Evolutionary conservation across 371 early-diverging fungal genomes (phyloP).

Genomic region (Mortierella sp.): DNA sequence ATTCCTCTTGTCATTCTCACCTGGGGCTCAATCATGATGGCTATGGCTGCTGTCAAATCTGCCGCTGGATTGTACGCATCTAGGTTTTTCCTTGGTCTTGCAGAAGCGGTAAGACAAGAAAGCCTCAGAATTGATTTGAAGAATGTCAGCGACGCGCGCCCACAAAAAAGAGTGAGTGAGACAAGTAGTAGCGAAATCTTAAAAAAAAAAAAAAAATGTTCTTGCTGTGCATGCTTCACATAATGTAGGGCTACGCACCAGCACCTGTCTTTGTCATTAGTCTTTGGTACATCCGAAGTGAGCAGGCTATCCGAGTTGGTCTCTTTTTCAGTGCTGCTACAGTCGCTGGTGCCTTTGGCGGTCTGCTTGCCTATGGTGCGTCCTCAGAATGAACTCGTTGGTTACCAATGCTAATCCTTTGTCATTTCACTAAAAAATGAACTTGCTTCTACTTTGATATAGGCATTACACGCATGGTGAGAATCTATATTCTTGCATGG

Average conservation of each 20-base stretch:
- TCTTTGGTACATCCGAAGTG: constrained; percentile 80
- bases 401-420: too few species aligned
- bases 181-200: too few species aligned
- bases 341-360: constrained; percentile 81
- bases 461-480: too few species aligned
- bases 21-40: constrained; percentile 70
- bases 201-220: too few species aligned
- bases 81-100: constrained; percentile 77
- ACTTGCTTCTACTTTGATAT: too few species aligned
- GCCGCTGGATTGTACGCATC: constrained; percentile 61
- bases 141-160: too few species aligned
- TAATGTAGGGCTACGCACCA: constrained; percentile 35
- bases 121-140: too few species aligned
- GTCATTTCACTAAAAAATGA: too few species aligned
- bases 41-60: constrained; percentile 57
- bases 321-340: constrained; percentile 76
- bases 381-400: too few species aligned
- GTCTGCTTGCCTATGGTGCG: constrained; percentile 64
- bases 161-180: too few species aligned
- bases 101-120: constrained; percentile 55
- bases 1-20: constrained; percentile 57
- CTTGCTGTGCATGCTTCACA: neutral
- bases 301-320: constrained; percentile 78
- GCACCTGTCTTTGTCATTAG: constrained; percentile 60
- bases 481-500: too few species aligned